Evolutionary conservation across 2,329 filamentous ascomycete genomes (phyloP).

Genomic region (Fusarium guadeloupense): DNA sequence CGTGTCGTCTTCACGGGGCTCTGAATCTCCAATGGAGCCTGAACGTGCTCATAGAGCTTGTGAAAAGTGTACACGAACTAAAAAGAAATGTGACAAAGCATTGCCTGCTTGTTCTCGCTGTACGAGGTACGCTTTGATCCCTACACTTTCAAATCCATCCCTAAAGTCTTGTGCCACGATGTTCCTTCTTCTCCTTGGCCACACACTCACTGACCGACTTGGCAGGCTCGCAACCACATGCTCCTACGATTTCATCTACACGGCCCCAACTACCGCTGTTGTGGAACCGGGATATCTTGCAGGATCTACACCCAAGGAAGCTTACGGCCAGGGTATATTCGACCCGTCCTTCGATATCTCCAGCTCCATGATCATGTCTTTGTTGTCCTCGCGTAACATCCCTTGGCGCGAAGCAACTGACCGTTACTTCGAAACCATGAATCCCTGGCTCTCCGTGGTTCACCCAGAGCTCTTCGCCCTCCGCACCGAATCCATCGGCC

Average conservation of each 20-base stretch:
- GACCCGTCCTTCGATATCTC: constrained; percentile 49
- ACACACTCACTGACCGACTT: not conserved
- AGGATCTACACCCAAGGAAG: constrained; percentile 38
- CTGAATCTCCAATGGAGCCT: constrained; percentile 45
- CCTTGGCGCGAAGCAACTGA: constrained; percentile 51
- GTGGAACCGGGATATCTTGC: constrained; percentile 45
- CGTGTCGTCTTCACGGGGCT: constrained; percentile 42
- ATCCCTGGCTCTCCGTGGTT: constrained; percentile 54
- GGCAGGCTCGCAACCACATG: constrained; percentile 45
- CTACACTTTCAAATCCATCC: not conserved
- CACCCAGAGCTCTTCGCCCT: constrained; percentile 52
- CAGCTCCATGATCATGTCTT: constrained; percentile 51
- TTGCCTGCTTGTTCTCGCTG: constrained; percentile 49
- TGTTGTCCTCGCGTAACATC: constrained; percentile 48
- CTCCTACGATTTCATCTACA: constrained; percentile 51
- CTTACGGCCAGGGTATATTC: constrained; percentile 41
- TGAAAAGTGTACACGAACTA: constrained; percentile 51
- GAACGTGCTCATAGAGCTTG: constrained; percentile 50
- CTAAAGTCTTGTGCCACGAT: not conserved
- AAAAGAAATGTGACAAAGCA: constrained; percentile 53
- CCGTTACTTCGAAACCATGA: constrained; percentile 53
- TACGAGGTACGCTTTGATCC: constrained; percentile 42
- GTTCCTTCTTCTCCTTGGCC: not conserved
- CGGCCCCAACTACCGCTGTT: constrained; percentile 47
- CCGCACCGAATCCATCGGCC: constrained; percentile 34